Base-by-base conservation (phyloP, 148 eudicot species). In the Rhododendron henanense region DNA sequence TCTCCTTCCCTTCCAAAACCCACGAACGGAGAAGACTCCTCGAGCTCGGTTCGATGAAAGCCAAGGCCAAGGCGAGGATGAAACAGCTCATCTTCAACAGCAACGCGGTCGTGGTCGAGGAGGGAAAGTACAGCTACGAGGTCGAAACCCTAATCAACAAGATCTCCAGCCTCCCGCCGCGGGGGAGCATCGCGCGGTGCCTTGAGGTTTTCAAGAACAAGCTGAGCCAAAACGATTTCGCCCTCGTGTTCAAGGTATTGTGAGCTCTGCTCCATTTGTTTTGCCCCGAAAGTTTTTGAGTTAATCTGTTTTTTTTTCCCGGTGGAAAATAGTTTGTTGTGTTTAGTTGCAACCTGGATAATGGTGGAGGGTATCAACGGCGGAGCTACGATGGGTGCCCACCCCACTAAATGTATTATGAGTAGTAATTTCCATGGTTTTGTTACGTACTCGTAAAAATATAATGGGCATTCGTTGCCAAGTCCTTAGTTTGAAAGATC, bases 121-220 rank as follows among this genome's bases (percentile, higher is more conserved):
- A 94, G 88, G 99, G 99, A 23, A 96, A 95, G 92, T 96, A 95
- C 86, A 91, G 94, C 84, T 96, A 96, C 86, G 97, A 92, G 76
- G 96, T 96, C 19, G 98, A 94, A 69, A 93, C 96, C 41, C 88
- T 96, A 53, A 95, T 96, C 81, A 90, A 96, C 88, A 96, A 94
- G 90, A 91, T 96, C 69, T 94, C 98, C 13, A 93, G 98, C 77
- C 89, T 96, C 33, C 98, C 99, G 2, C 99, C 99, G 1, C 89
- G 99, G 0, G 98, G 98, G 1, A 95, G 98, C 83, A 95, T 96
- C 28, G 98, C 98, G 4, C 92, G 98, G 9, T 96, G 99, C 84
- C 95, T 96, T 61, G 99, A 96, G 69, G 41, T 92, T 3, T 96
- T 96, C 86, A 91, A 90, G 85, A 96, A 92, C 87, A 96, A 93